These are phyloP conservation scores for Suhomyces pyralidae DNA, from an alignment of 805 yeast genomes.

Conservation along the genomic window DNA sequence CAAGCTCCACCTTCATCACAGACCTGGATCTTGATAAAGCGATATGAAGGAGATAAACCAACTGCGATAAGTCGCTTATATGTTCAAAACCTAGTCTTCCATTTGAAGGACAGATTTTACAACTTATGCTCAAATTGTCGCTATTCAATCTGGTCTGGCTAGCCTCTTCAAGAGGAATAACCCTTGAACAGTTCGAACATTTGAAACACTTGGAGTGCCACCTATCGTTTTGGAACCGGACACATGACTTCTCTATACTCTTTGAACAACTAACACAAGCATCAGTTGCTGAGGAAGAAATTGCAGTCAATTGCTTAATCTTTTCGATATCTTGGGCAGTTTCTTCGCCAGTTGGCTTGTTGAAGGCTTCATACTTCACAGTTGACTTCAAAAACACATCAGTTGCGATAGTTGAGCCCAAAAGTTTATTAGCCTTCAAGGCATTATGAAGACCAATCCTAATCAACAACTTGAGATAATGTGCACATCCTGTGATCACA, in stretches of 20 bases:
- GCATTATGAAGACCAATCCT: slow-evolving; percentile 79
- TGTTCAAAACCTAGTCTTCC: slow-evolving; percentile 52
- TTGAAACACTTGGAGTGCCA: slow-evolving; percentile 81
- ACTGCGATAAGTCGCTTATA: slow-evolving; percentile 71
- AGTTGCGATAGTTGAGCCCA: slow-evolving; percentile 58
- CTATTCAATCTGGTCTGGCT: slow-evolving; percentile 42
- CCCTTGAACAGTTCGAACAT: slow-evolving; percentile 58
- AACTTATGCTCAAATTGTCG: slow-evolving; percentile 19
- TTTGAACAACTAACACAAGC: slow-evolving; percentile 67
- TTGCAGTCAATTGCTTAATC: slow-evolving; percentile 32
- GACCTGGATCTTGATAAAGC: slow-evolving; percentile 74
- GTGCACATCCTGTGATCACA: slow-evolving; percentile 87
- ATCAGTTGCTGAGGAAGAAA: slow-evolving; percentile 67
- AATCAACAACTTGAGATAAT: slow-evolving; percentile 80
- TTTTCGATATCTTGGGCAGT: slow-evolving; percentile 6
- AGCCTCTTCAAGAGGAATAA: slow-evolving; percentile 26
- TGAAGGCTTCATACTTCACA: slow-evolving; percentile 20
- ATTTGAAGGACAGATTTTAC: slow-evolving; percentile 58
- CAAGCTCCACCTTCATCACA: slow-evolving; percentile 43
- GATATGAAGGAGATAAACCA: slow-evolving; percentile 72
- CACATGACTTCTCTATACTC: slow-evolving; percentile 83
- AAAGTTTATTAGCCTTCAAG: slow-evolving; percentile 57
- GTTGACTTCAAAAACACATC: slow-evolving; percentile 58
- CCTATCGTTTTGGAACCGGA: slow-evolving; percentile 55
- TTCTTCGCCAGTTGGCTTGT: slow-evolving; percentile 5